These are phyloP conservation scores for Neofusicoccum ribis DNA, from an alignment of 2,329 filamentous ascomycete genomes.

Conservation along the genomic window DNA sequence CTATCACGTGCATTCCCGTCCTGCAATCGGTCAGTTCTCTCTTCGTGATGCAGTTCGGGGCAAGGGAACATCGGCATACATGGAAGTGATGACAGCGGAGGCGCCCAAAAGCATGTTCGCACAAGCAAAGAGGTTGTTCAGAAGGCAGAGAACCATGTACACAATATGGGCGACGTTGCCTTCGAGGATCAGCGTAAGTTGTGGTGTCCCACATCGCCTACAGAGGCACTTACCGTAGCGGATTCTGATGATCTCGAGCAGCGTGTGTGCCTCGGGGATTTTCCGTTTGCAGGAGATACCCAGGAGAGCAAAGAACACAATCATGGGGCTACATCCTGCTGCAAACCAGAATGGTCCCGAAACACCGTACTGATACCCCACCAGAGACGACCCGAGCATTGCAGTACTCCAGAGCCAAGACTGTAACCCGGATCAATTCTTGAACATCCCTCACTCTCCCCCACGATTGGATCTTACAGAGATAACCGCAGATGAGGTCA, in stretches of 20 bases:
- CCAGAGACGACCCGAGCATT: conserved; percentile 51
- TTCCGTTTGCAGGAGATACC: conserved; percentile 55
- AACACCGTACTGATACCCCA: conserved; percentile 57
- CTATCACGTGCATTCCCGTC: conserved; percentile 12
- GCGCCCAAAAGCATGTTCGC: conserved; percentile 56
- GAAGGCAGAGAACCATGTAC: conserved; percentile 53
- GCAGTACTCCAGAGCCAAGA: conserved; percentile 59
- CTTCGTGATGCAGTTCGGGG: too few species aligned
- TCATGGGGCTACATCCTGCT: conserved; percentile 43
- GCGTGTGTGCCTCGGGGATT: conserved; percentile 56
- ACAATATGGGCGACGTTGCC: conserved; percentile 47
- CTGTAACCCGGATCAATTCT: not conserved
- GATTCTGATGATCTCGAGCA: conserved; percentile 55
- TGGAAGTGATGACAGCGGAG: conserved; percentile 43
- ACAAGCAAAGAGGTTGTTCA: conserved; percentile 57
- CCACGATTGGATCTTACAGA: not conserved
- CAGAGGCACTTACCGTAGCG: conserved; percentile 41
- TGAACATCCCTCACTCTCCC: not conserved
- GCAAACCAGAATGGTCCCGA: conserved; percentile 59
- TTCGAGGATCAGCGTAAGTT: conserved; percentile 25
- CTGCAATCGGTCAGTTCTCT: conserved; percentile 39
- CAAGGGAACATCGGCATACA: not conserved
- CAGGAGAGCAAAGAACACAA: conserved; percentile 55
- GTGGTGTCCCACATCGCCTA: conserved; percentile 23
- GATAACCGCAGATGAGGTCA: conserved; percentile 56